Evolutionary conservation across 257 asterid genomes (phyloP).

Genomic region (Galeopsis tetrahit): DNA sequence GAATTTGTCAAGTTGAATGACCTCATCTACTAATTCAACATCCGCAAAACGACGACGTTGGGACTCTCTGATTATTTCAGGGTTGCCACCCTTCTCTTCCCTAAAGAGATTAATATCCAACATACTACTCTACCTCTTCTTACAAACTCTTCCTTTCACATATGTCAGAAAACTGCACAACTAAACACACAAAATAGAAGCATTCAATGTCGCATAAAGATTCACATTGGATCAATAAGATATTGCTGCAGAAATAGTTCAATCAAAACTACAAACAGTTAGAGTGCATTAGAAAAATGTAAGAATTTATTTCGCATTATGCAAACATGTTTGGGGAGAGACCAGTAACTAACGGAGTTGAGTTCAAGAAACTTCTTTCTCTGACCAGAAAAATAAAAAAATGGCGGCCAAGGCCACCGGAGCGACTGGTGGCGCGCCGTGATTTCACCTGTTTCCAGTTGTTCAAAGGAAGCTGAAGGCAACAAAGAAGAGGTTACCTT

Average conservation of each 20-base stretch:
- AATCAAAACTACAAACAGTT: not conserved
- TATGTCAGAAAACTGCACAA: not conserved
- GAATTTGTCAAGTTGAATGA: constrained; percentile 64
- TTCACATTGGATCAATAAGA: not conserved
- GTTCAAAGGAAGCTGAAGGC: too few species aligned
- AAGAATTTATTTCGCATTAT: too few species aligned
- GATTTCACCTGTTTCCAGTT: too few species aligned
- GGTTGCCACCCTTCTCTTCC: constrained; percentile 75
- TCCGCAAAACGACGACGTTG: constrained; percentile 79
- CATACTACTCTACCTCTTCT: constrained; percentile 42
- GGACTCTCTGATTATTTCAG: constrained; percentile 72
- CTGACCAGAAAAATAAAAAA: too few species aligned
- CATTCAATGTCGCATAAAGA: not conserved
- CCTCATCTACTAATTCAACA: constrained; percentile 65
- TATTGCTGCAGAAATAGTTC: not conserved
- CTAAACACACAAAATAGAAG: not conserved
- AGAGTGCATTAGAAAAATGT: too few species aligned
- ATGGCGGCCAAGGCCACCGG: too few species aligned
- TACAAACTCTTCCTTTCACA: not conserved
- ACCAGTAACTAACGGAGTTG: too few species aligned
- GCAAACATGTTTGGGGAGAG: too few species aligned
- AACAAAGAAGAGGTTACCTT: too few species aligned
- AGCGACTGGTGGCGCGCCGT: too few species aligned
- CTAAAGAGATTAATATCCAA: constrained; percentile 80
- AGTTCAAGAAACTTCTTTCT: too few species aligned